phyloP scores from a whole-genome alignment of 257 asterid species.

The Ilex asprella region DNA sequence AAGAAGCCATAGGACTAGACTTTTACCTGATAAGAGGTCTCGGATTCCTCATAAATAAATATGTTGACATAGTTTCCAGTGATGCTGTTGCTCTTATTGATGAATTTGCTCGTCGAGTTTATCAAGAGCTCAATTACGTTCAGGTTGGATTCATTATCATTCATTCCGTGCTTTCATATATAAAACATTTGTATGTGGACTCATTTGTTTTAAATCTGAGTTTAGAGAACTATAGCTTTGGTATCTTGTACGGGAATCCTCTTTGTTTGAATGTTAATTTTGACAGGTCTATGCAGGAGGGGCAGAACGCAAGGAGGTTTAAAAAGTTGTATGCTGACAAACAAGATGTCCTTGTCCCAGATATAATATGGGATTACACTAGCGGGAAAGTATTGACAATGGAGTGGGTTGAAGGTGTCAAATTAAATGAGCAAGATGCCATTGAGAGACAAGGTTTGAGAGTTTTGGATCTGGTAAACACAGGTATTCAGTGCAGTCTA shows the following conservation, averaged over 20 bases:
- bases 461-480: conserved; percentile 89
- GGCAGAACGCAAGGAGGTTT: conserved; percentile 96
- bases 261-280: conserved; percentile 51
- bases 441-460: conserved; percentile 95
- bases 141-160: conserved; percentile 54
- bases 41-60: conserved; percentile 74
- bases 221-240: conserved; percentile 2
- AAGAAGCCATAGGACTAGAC: conserved; percentile 87
- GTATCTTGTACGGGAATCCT: conserved; percentile 12
- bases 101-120: conserved; percentile 94
- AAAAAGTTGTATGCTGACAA: conserved; percentile 94
- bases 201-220: neutral
- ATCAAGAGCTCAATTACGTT: conserved; percentile 94
- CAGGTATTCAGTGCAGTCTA: conserved; percentile 96
- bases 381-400: conserved; percentile 91
- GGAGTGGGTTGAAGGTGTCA: conserved; percentile 99
- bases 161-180: neutral
- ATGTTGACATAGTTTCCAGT: conserved; percentile 67
- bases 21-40: conserved; percentile 85
- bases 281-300: conserved; percentile 85
- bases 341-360: conserved; percentile 93
- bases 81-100: conserved; percentile 91
- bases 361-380: conserved; percentile 96
- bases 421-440: conserved; percentile 86
- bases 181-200: conserved; percentile 6